These are phyloP conservation scores for Torulaspora pretoriensis DNA, from an alignment of 1,139 yeast genomes.

Conservation along the genomic window DNA sequence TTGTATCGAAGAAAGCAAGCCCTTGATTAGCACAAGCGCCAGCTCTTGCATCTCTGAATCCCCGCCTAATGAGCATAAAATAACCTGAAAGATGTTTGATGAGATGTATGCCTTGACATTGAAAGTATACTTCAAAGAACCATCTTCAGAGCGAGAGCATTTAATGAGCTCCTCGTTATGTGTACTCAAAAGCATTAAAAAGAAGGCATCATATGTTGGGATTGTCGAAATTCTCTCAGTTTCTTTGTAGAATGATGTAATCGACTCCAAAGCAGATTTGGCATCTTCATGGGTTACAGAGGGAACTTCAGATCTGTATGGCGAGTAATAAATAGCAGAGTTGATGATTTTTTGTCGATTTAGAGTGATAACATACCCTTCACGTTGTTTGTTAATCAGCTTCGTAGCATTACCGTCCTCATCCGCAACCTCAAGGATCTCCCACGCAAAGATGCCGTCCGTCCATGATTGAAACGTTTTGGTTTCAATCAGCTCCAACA, in stretches of 20 bases:
- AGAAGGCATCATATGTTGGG: slow-evolving; percentile 56
- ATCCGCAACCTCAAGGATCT: slow-evolving; percentile 44
- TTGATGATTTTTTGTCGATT: slow-evolving; percentile 50
- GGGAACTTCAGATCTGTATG: slow-evolving; percentile 27
- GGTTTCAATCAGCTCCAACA: slow-evolving; percentile 56
- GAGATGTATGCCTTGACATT: slow-evolving; percentile 59
- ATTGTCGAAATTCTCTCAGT: slow-evolving; percentile 16
- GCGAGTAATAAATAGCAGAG: slow-evolving; percentile 42
- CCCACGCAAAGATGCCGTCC: slow-evolving; percentile 60
- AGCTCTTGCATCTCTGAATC: slow-evolving; percentile 53
- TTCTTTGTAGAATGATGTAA: slow-evolving; percentile 34
- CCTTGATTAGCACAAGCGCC: slow-evolving; percentile 41
- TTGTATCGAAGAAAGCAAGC: slow-evolving; percentile 41
- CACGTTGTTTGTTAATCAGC: slow-evolving; percentile 46
- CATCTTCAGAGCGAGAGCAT: slow-evolving; percentile 34
- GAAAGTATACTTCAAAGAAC: slow-evolving; percentile 37
- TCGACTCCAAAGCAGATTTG: slow-evolving; percentile 25
- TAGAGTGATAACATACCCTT: slow-evolving; percentile 52
- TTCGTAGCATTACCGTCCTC: slow-evolving; percentile 43
- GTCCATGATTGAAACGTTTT: slow-evolving; percentile 54
- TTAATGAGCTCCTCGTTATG: slow-evolving; percentile 59
- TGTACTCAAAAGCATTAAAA: slow-evolving; percentile 51
- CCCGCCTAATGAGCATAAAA: slow-evolving; percentile 52
- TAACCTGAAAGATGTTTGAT: slow-evolving; percentile 53
- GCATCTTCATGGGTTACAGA: slow-evolving; percentile 5